A percentile compares a stretch with the other conserved stretches of the same genome.
These are phyloP conservation scores for Saccharomycopsis fermentans DNA, from an alignment of 805 yeast genomes.

Conservation along the genomic window DNA sequence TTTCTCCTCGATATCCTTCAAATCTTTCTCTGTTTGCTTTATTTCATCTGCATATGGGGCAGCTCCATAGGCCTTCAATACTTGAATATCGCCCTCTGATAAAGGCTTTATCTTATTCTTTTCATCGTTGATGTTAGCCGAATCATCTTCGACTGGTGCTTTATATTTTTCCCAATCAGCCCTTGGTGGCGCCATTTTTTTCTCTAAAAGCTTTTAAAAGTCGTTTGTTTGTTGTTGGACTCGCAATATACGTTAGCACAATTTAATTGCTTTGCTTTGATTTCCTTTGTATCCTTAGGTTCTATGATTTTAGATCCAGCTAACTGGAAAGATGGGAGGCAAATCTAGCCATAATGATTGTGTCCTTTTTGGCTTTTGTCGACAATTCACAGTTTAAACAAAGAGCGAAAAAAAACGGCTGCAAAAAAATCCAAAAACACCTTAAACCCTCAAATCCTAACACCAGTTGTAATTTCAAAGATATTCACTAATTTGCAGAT, in stretches of 20 bases:
- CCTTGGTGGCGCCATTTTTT: slow-evolving; percentile 49
- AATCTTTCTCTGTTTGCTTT: slow-evolving; percentile 77
- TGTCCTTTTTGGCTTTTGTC: neutral
- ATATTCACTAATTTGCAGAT: neutral
- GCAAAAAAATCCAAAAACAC: neutral
- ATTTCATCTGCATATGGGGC: slow-evolving; percentile 86
- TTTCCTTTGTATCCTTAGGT: too few species aligned
- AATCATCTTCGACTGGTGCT: slow-evolving; percentile 66
- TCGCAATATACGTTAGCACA: neutral
- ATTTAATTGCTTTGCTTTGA: neutral
- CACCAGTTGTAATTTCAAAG: neutral
- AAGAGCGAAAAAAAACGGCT: neutral
- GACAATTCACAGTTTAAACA: neutral
- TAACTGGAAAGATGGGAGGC: neutral
- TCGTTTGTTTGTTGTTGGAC: too few species aligned
- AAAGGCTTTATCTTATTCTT: slow-evolving; percentile 60
- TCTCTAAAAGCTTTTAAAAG: too few species aligned
- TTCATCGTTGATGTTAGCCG: slow-evolving; percentile 43
- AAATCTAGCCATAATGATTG: neutral
- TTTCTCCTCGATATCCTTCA: slow-evolving; percentile 71
- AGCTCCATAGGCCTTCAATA: slow-evolving; percentile 91
- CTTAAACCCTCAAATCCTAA: neutral
- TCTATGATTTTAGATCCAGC: neutral
- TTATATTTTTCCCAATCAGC: slow-evolving; percentile 97
- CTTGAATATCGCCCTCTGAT: slow-evolving; percentile 95